phyloP scores from a whole-genome alignment of 768 basidiomycete genomes.

The Kwoniella shandongensis region DNA sequence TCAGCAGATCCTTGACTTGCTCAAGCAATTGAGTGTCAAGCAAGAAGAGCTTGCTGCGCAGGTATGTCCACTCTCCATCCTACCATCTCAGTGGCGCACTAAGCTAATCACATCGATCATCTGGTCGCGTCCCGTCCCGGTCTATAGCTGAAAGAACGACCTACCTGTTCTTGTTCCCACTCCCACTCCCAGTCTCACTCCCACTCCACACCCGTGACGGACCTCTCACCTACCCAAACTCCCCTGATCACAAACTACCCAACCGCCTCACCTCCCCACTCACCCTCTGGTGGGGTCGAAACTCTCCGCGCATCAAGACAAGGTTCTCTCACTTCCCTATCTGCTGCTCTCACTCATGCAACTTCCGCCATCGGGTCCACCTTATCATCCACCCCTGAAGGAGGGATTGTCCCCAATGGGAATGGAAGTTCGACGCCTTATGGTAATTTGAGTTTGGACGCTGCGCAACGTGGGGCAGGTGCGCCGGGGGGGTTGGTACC shows the following conservation, averaged over 20 bases:
- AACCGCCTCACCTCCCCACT: conserved; percentile 2
- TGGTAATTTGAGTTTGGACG: conserved; percentile 32
- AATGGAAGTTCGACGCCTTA: conserved; percentile 31
- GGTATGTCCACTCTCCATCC: conserved; percentile 13
- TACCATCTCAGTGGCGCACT: not conserved
- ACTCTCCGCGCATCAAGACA: conserved; percentile 15
- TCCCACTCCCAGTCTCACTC: conserved; percentile 8
- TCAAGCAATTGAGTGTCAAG: conserved; percentile 31
- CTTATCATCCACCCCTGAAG: too few species aligned
- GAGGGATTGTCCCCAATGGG: not conserved
- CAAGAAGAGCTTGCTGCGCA: conserved; percentile 30
- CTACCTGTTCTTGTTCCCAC: conserved; percentile 7
- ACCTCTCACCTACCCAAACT: conserved; percentile 8
- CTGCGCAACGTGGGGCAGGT: conserved; percentile 23
- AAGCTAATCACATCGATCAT: not conserved
- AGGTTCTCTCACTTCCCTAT: too few species aligned
- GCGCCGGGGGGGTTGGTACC: conserved; percentile 29
- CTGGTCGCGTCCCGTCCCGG: not conserved
- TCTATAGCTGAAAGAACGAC: not conserved
- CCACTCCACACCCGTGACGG: conserved; percentile 13
- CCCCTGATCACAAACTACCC: conserved; percentile 26
- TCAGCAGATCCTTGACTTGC: conserved; percentile 24
- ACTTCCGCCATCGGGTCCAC: not conserved
- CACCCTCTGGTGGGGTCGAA: conserved; percentile 27
- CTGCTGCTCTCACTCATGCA: too few species aligned